A percentile compares a stretch with the other conserved stretches of the same genome.
Evolutionary conservation across 176 grass and related monocot genomes (phyloP).

Genomic region (Aegilops bicornis): DNA sequence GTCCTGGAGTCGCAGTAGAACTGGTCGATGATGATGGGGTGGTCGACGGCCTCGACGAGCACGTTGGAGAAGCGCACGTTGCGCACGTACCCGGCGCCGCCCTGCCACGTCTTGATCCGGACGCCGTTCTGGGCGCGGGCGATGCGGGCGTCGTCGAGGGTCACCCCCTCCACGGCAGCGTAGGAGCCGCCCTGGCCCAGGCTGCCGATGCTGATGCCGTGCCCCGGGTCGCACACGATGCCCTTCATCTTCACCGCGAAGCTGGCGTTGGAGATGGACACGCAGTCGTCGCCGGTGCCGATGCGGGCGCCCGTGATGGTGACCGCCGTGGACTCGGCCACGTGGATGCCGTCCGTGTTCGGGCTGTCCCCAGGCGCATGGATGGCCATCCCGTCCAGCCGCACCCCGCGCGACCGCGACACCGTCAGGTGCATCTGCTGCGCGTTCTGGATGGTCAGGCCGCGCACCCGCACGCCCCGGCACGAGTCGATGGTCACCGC

Average conservation of each 20-base stretch:
- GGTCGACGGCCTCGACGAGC: slow-evolving; percentile 56
- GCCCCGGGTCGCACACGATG: slow-evolving; percentile 75
- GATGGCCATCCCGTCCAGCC: slow-evolving; percentile 50
- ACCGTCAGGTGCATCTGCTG: slow-evolving; percentile 91
- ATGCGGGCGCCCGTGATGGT: slow-evolving; percentile 62
- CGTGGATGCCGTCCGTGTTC: slow-evolving; percentile 95
- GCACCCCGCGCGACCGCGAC: slow-evolving; percentile 48
- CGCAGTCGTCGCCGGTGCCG: slow-evolving; percentile 91
- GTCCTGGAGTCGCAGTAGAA: slow-evolving; percentile 77
- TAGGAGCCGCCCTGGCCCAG: slow-evolving; percentile 63
- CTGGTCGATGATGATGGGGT: slow-evolving; percentile 95
- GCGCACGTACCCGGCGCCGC: slow-evolving; percentile 68
- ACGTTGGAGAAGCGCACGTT: slow-evolving; percentile 65
- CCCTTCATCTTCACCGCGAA: slow-evolving; percentile 61
- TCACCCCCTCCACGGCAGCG: slow-evolving; percentile 55
- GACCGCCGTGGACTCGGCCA: slow-evolving; percentile 66
- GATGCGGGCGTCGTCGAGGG: slow-evolving; percentile 59
- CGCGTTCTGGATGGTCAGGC: slow-evolving; percentile 73
- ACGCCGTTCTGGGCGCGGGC: slow-evolving; percentile 64
- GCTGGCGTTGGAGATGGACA: slow-evolving; percentile 86
- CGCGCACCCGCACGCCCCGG: slow-evolving; percentile 41
- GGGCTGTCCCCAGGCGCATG: slow-evolving; percentile 78
- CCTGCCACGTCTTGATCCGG: slow-evolving; percentile 98
- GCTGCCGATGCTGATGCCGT: slow-evolving; percentile 97
- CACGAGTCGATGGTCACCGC: slow-evolving; percentile 76